Evolutionary conservation across 1,139 yeast genomes (phyloP), one percentile per base, ranked within the genome.

Genomic region (Zygosaccharomyces sapae): DNA sequence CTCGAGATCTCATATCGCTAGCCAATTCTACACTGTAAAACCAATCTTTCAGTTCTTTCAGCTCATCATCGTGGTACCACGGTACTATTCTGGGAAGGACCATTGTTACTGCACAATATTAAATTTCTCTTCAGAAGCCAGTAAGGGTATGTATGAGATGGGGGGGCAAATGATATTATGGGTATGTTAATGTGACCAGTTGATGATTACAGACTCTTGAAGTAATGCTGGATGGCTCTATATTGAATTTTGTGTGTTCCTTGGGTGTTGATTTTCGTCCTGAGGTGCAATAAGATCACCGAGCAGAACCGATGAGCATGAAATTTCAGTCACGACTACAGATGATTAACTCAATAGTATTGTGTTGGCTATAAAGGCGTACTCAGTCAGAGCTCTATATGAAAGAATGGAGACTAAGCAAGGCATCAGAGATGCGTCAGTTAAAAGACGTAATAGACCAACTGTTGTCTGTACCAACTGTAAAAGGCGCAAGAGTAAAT

Each of bases 1-100:
- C 94, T 45, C 77, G 64, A 16, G 60, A 59, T 38, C 81, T 70
- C 6, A 48, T 49, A 41, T 51, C 56, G 5, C 10, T 33, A 5
- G 38, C 43, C 7, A 29, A 13, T 69, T 46, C 48, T 2, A 22
- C 41, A 6, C 42, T 42, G 57, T 76, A 86, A 58, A 86, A 83
- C 78, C 85, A 77, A 8, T 69, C 68, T 48, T 79, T 76, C 36
- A 88, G 72, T 37, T 65, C 66, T n/a, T 67, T 57, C 10, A 86
- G 66, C 46, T 85, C 94, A 1, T 66, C 64, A 2, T 63, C 59
- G 8, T 71, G 60, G 50, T 73, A 73, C 75, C 87, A 86, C 1
- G 87, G 79, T 0, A 76, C 80, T 2, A 80, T 63, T 24, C 75
- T 66, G 2, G 83, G 80, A 41, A 72, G 69, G 12, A 49, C 46